Percentiles rank a stretch among this genome's conserved stretches.
Conservation (phyloP, 257 asterid species). For the Ajuga chamaepitys region DNA sequence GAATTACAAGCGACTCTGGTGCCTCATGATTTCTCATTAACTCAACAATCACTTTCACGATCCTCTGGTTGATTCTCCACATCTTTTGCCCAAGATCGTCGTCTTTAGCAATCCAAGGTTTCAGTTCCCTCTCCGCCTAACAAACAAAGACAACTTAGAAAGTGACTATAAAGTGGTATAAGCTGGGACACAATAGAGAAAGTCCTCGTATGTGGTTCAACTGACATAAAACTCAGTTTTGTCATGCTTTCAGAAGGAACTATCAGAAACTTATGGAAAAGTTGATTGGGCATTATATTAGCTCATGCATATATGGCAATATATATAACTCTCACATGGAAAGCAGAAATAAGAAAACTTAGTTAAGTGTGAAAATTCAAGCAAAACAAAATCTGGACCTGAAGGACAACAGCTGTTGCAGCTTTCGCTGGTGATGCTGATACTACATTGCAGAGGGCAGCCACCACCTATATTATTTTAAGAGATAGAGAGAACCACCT, state of each 20-base stretch:
- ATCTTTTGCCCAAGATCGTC: slow-evolving; percentile 86
- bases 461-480: slow-evolving; percentile 63
- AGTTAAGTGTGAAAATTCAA: slow-evolving; percentile 16
- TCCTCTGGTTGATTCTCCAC: slow-evolving; percentile 93
- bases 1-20: slow-evolving; percentile 78
- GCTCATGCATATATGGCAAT: neutral
- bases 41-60: slow-evolving; percentile 86
- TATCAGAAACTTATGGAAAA: neutral
- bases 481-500: neutral
- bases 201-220: neutral
- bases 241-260: neutral
- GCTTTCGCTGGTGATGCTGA: slow-evolving; percentile 95
- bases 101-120: slow-evolving; percentile 95
- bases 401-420: slow-evolving; percentile 95
- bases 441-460: slow-evolving; percentile 92
- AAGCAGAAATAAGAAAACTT: neutral
- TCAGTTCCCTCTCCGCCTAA: slow-evolving; percentile 97
- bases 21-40: slow-evolving; percentile 88
- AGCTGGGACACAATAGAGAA: neutral
- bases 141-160: slow-evolving; percentile 29
- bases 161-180: slow-evolving; percentile 34
- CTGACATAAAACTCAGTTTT: neutral
- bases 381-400: slow-evolving; percentile 68
- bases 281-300: neutral
- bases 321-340: neutral